Conservation (phyloP, 2,329 filamentous ascomycete species). For the Chrysoporthe cubensis region DNA sequence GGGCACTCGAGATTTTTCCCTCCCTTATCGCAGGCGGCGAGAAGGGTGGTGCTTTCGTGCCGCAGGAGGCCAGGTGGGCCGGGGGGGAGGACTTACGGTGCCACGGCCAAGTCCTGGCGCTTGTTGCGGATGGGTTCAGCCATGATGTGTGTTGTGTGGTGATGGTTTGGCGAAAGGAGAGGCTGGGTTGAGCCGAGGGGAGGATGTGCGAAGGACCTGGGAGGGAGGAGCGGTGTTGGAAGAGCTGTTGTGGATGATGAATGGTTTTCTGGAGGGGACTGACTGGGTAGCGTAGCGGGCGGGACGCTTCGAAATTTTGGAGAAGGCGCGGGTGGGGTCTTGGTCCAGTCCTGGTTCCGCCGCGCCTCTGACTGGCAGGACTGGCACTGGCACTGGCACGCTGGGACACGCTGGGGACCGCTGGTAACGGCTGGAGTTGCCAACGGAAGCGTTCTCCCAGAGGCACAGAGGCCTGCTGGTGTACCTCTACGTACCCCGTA, state of each 20-base stretch:
- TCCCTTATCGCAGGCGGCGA: conserved; percentile 26
- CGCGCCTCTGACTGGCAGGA: background rate
- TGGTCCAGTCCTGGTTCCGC: conserved; percentile 4
- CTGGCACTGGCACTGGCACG: background rate
- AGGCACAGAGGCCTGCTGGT: too few species aligned
- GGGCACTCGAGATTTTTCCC: conserved; percentile 24
- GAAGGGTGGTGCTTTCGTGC: conserved; percentile 6
- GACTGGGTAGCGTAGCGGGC: conserved; percentile 2
- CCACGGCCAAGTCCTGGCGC: conserved; percentile 58
- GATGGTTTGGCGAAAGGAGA: conserved; percentile 31
- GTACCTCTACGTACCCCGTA: background rate
- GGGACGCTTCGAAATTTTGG: conserved; percentile 19
- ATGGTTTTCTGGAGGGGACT: conserved; percentile 15
- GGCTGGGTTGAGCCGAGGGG: conserved; percentile 11
- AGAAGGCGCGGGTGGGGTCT: conserved; percentile 15
- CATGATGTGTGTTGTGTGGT: conserved; percentile 49
- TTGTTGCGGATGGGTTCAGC: conserved; percentile 68
- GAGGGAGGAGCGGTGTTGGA: conserved; percentile 30
- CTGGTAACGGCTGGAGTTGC: conserved; percentile 4
- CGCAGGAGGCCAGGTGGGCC: conserved; percentile 10
- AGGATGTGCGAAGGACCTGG: background rate
- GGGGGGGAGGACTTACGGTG: conserved; percentile 55
- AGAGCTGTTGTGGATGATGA: conserved; percentile 27
- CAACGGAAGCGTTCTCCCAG: conserved; percentile 6
- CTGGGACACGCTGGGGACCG: background rate